Base-by-base conservation (phyloP, 2,329 filamentous ascomycete genomes). In the Thyridium curvatum region DNA sequence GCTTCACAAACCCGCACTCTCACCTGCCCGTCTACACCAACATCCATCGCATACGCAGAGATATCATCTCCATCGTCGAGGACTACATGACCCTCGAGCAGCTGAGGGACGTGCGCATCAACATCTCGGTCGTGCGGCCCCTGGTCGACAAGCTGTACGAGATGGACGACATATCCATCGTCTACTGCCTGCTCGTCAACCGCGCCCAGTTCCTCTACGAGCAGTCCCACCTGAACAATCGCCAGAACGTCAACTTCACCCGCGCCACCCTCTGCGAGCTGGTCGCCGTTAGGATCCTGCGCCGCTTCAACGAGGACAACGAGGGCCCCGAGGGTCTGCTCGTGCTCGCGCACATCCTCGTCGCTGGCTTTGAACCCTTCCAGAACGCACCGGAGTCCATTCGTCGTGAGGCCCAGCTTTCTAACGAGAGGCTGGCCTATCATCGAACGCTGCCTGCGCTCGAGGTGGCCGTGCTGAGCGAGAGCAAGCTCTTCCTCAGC, bases 171-270 rank as follows among this genome's bases (percentile, higher is more conserved):
- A 81, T 90, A 30, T 91, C 86, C 2, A 80, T 90, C 82, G 84
- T 93, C 10, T 93, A 91, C 58, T 91, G 86, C 56, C 65, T 94
- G 43, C 72, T 94, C 16, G 86, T 93, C 47, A 93, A 94, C 52
- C 76, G 86, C 12, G 78, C 80, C 28, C 84, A 89, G 53, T 93
- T 93, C 52, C 68, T 90, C 17, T 74, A 83, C 40, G 85, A 93
- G 57, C 86, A 93, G 56, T 72, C 79, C 10, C 82, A 84, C 51
- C 74, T 86, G 52, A 77, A 77, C 51, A 86, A 88, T 53, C 80
- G 86, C 44, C 84, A 90, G 56, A 91, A 87, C 44, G 86, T 93
- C 45, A 83, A 87, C 56, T 79, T 79, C 44, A 88, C 86, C 6
- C 74, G 86, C 39, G 86, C 86, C 29, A 80, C 79, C 36, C 69